Conservation (phyloP, 2,329 filamentous ascomycete species). For the Hymenoscyphus linearis region DNA sequence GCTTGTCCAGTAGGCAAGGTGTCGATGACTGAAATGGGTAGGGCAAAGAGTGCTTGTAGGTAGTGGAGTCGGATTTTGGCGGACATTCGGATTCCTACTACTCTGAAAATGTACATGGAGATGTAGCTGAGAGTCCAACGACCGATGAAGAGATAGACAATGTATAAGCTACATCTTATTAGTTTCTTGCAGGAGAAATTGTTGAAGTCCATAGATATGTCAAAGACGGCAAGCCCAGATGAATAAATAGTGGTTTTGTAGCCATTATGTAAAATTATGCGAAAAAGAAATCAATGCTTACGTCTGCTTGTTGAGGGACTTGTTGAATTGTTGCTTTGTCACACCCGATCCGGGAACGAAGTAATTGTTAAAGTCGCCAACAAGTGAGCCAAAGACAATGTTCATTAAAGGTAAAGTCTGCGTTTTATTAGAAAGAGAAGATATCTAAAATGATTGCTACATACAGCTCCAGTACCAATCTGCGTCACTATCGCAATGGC, state of each 20-base stretch:
- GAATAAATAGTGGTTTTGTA: not conserved
- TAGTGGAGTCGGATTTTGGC: constrained; percentile 60
- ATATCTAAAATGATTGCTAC: constrained; percentile 1
- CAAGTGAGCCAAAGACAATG: constrained; percentile 45
- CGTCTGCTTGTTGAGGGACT: constrained; percentile 41
- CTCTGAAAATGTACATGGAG: constrained; percentile 54
- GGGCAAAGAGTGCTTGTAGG: constrained; percentile 55
- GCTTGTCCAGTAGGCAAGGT: constrained; percentile 47
- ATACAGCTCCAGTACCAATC: constrained; percentile 26
- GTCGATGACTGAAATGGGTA: constrained; percentile 64
- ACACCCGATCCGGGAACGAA: constrained; percentile 33
- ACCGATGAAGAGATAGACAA: constrained; percentile 65
- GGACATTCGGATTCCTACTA: constrained; percentile 57
- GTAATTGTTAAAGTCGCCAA: constrained; percentile 43
- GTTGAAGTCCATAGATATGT: not conserved
- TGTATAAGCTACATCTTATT: constrained; percentile 49
- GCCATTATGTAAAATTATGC: not conserved
- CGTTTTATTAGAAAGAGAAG: constrained; percentile 7
- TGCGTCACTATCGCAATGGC: constrained; percentile 18
- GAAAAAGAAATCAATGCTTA: constrained; percentile 25
- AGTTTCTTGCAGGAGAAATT: not conserved
- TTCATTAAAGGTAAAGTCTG: constrained; percentile 55
- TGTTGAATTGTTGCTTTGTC: constrained; percentile 37
- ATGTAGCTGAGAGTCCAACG: constrained; percentile 60
- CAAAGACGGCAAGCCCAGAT: not conserved